Percentiles rank a stretch among this genome's conserved stretches.
Evolutionary conservation across 495 filamentous ascomycete genomes (phyloP).

Genomic region (Aspergillus asperescens): DNA sequence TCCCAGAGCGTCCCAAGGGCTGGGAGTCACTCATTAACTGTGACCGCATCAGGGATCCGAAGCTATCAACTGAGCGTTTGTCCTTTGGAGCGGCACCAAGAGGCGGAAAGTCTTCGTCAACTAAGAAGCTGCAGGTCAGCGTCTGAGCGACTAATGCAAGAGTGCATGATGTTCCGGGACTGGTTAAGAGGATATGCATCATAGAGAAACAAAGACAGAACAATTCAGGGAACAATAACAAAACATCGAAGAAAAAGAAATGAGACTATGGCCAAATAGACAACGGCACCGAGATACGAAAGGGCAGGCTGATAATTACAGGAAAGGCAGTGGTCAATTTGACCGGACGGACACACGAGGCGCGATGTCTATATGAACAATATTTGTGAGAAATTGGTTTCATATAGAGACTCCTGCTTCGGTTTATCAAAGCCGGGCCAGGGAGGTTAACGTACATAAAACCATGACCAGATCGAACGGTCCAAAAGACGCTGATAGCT

Average conservation of each 20-base stretch:
- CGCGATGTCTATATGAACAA: conserved; percentile 41
- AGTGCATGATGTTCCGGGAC: conserved; percentile 16
- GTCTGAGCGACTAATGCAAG: conserved; percentile 8
- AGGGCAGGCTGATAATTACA: conserved; percentile 35
- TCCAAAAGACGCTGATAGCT: conserved; percentile 44
- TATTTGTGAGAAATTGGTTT: conserved; percentile 51
- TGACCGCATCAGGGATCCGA: conserved; percentile 43
- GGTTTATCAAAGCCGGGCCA: conserved; percentile 45
- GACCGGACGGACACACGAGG: conserved; percentile 33
- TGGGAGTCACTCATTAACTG: conserved; percentile 33
- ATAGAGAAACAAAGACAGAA: conserved; percentile 2
- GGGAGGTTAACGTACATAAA: conserved; percentile 78
- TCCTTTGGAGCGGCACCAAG: conserved; percentile 36
- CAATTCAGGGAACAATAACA: too few species aligned
- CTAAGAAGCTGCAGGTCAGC: conserved; percentile 28
- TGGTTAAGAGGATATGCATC: conserved; percentile 6
- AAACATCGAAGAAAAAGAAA: conserved; percentile 12
- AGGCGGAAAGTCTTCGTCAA: conserved; percentile 52
- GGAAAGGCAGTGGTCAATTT: conserved; percentile 24
- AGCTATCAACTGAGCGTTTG: conserved; percentile 36
- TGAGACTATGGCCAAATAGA: conserved; percentile 1
- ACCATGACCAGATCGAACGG: conserved; percentile 60
- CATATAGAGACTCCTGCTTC: conserved; percentile 46
- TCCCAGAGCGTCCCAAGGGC: conserved; percentile 39
- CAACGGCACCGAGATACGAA: background rate